Evolutionary conservation across 2,329 filamentous ascomycete species (phyloP).

Genomic region (Colletotrichum salicis): DNA sequence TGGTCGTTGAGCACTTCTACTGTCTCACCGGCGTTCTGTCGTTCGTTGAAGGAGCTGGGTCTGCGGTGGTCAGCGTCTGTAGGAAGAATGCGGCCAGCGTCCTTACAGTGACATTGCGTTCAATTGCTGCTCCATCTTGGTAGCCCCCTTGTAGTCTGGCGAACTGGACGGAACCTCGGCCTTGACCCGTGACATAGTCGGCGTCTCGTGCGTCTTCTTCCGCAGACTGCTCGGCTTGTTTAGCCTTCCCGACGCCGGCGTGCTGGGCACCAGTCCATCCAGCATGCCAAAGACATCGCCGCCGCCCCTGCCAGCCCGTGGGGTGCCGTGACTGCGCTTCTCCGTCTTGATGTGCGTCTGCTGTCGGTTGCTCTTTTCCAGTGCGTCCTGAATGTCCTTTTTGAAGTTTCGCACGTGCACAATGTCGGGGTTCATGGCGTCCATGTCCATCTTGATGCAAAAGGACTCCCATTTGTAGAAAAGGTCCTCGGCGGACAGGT

Average conservation of each 20-base stretch:
- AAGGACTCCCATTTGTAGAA: conserved; percentile 99
- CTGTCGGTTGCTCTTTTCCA: conserved; percentile 78
- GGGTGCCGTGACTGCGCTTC: conserved; percentile 71
- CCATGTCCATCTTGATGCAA: conserved; percentile 90
- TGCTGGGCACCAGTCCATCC: conserved; percentile 75
- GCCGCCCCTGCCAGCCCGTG: conserved; percentile 66
- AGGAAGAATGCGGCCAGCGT: neutral
- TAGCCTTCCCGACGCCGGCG: conserved; percentile 53
- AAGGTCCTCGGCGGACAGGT: conserved; percentile 83
- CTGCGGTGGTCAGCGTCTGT: conserved; percentile 45
- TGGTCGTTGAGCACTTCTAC: conserved; percentile 86
- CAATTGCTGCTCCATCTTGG: conserved; percentile 53
- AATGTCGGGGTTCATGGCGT: conserved; percentile 78
- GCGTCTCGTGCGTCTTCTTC: conserved; percentile 55
- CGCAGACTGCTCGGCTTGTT: conserved; percentile 44
- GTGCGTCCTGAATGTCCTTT: conserved; percentile 82
- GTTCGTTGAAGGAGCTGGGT: conserved; percentile 76
- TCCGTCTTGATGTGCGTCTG: conserved; percentile 70
- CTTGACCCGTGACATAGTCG: conserved; percentile 59
- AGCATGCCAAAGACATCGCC: conserved; percentile 88
- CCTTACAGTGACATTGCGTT: conserved; percentile 53
- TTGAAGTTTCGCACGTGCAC: conserved; percentile 82
- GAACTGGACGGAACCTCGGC: conserved; percentile 56
- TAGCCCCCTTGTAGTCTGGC: conserved; percentile 53
- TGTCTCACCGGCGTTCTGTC: conserved; percentile 82